phyloP scores from a whole-genome alignment of 1,139 yeast genomes.

The Geotrichum phurueaensis region DNA sequence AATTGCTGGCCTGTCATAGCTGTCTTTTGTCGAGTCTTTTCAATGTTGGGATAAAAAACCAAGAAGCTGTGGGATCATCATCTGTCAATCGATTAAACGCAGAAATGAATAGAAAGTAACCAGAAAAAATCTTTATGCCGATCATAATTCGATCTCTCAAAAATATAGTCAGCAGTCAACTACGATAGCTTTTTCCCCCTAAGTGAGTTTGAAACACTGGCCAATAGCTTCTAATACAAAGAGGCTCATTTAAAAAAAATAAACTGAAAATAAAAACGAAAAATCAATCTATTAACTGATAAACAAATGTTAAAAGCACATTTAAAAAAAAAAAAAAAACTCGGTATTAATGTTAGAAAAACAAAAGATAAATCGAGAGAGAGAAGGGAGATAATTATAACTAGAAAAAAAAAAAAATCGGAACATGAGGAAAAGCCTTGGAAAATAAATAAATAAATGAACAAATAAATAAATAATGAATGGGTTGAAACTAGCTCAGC shows the following conservation, averaged over 20 bases:
- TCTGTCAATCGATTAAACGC: neutral
- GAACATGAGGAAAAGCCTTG: neutral
- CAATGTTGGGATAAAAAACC: neutral
- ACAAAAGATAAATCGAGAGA: neutral
- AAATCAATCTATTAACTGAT: neutral
- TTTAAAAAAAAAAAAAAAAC: too few relatives aligned
- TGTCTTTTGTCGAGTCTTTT: neutral
- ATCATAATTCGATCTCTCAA: neutral
- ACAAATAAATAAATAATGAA: neutral
- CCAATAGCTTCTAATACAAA: neutral
- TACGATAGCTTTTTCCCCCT: neutral
- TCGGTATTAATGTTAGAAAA: neutral
- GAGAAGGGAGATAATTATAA: neutral
- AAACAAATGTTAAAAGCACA: neutral
- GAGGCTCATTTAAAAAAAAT: too few relatives aligned
- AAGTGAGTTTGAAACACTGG: neutral
- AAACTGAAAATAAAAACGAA: too few relatives aligned
- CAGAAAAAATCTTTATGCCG: neutral
- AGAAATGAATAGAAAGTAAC: neutral
- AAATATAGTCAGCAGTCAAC: neutral
- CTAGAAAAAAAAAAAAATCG: neutral
- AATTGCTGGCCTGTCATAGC: too few relatives aligned
- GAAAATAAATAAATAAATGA: neutral
- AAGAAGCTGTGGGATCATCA: neutral
- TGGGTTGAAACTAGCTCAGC: conserved; percentile 10